Conservation (phyloP, 805 yeast genomes). For the Nakazawaea ernobii region DNA sequence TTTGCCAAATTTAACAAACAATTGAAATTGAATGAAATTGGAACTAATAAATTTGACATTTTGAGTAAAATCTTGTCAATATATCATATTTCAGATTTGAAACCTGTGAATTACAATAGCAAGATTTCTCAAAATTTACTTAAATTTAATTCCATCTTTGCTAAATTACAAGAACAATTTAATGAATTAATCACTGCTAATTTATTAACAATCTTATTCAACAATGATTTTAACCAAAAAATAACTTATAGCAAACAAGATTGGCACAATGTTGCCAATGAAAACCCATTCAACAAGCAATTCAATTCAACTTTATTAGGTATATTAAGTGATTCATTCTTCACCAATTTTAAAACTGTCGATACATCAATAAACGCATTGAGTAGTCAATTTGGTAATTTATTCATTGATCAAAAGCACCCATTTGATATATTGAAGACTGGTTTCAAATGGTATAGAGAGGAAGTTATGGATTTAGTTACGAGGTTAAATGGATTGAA, state of each 20-base stretch:
- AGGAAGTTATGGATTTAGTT: conserved; percentile 1
- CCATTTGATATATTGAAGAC: conserved; percentile 1
- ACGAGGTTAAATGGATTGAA: not conserved
- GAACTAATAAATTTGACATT: conserved; percentile 38
- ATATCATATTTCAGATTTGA: conserved; percentile 39
- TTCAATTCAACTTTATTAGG: conserved; percentile 62
- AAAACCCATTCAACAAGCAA: conserved; percentile 55
- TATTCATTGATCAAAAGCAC: not conserved
- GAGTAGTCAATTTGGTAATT: not conserved
- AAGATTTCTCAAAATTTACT: conserved; percentile 65
- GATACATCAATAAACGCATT: not conserved
- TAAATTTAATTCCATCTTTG: conserved; percentile 60
- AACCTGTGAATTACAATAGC: conserved; percentile 54
- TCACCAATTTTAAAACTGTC: conserved; percentile 17
- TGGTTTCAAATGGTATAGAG: conserved; percentile 5
- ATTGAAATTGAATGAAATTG: conserved; percentile 35
- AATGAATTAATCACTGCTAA: conserved; percentile 52
- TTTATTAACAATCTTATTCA: conserved; percentile 43
- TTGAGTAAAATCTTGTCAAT: conserved; percentile 37
- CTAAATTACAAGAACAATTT: conserved; percentile 42
- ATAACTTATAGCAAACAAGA: conserved; percentile 34
- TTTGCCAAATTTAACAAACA: conserved; percentile 28
- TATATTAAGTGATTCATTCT: conserved; percentile 47
- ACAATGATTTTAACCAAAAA: conserved; percentile 52
- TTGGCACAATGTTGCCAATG: conserved; percentile 54